Base-by-base conservation (phyloP, 768 basidiomycete species). In the Lactifluus echinatus region DNA sequence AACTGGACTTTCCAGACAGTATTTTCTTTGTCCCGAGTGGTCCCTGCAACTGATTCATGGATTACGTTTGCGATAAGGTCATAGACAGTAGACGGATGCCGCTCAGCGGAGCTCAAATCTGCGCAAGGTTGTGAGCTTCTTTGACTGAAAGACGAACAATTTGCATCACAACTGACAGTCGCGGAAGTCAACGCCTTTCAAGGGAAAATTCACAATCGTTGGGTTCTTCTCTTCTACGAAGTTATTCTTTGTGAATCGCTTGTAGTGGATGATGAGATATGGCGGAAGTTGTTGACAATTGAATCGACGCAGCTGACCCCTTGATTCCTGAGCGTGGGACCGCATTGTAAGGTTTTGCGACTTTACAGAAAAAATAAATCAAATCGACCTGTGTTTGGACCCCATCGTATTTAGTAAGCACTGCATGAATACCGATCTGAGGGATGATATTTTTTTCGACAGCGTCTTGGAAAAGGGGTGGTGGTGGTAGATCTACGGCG, bases 201-300 rank as follows among this genome's bases (percentile, higher is more conserved):
- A 76, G 2, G 95, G 95, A 67, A 96, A 99, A 68, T 95, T 99
- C 64, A 99, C 89, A 59, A 99, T 94, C 1, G 96, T 99, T 8
- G 95, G 95, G 66, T 99, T 99, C 72, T 96, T 96, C 71, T 99
- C 96, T 70, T 97, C 95, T 6, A 97, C 93, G 65, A 98, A 97
- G 51, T 78, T 78, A 69, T 98, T 99, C 70, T 90, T 96, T 23
- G 91, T 93, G 73, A 98, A 99, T 37, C 96, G 83, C 70, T 94
- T 98, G 78, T 87, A 94, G 69, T 95, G 90, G 19, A 97, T 75
- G 65, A 98, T 88, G 66, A 99, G 84, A 68, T 96, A 97, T 49
- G 79, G 89, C 37, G 96, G 96, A 59, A 99, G 75, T 36, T 79
- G 77, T 65, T 89, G 89, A 65, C 94, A 86, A 70, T 97, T 94